Evolutionary conservation across 345 rosid species (phyloP), one percentile per base, ranked within the genome.

Genomic region (Acer campestre): DNA sequence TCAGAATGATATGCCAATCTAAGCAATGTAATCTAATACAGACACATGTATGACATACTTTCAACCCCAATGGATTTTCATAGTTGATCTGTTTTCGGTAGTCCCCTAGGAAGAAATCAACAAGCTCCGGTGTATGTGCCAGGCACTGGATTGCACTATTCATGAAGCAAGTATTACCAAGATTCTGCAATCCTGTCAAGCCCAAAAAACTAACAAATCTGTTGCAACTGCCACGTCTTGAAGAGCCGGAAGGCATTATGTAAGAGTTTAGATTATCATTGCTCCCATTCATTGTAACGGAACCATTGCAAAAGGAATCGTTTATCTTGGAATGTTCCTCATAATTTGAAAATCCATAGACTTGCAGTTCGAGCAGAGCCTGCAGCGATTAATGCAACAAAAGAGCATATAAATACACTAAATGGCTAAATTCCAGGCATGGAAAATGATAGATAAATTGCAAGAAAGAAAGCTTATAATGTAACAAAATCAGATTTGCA

Each of bases 91-190:
- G 92, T 75, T 85, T 85, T 31, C 77, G 68, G 67, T 89, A 91
- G 75, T 91, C 92, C 77, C 95, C 90, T 53, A 91, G 88, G 55
- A 89, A 91, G 82, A 80, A 89, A 81, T 91, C 95, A 48, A 89
- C 93, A 84, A 91, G 86, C 87, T 89, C 82, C 25, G 93, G 89
- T 4, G 88, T 85, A 80, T 88, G 93, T 18, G 84, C 92, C 78
- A 91, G 74, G 85, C 93, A 91, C 82, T 89, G 95, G 61, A 89
- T 69, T 80, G 95, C 87, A 64, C 91, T 91, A 80, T 91, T 91
- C 95, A 91, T 89, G 82, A 91, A 91, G 84, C 93, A 91, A 75
- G 93, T 91, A 82, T 89, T 91, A 75, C 95, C 95, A 61, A 91
- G 92, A 81, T 91, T 91, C 76, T 84, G 85, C 48, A 91, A 80